A percentile compares a stretch with the other conserved stretches of the same genome.
Evolutionary conservation across 345 rosid species (phyloP).

Genomic region (Stellera chamaejasme): DNA sequence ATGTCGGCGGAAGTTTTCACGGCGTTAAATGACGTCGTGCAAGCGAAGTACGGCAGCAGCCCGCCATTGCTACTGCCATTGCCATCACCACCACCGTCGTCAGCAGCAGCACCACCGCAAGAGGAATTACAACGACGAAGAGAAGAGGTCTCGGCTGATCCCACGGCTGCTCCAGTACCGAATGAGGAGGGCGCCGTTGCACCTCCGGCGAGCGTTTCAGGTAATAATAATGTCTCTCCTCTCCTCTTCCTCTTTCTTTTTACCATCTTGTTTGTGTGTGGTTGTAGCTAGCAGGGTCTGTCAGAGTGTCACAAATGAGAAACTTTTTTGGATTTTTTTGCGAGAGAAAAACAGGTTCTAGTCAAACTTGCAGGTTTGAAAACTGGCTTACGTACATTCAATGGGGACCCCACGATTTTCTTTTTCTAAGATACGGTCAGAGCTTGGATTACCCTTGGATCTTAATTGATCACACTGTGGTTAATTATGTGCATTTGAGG

Average conservation of each 20-base stretch:
- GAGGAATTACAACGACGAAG: neutral
- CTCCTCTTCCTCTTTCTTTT: neutral
- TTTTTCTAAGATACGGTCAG: constrained; percentile 5
- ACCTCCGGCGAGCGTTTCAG: constrained; percentile 14
- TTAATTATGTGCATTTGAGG: too few relatives aligned
- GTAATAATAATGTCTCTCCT: constrained; percentile 8
- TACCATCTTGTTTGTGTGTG: neutral
- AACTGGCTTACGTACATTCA: constrained; percentile 20
- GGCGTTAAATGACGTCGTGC: constrained; percentile 25
- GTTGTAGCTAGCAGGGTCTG: constrained; percentile 15
- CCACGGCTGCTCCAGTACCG: neutral
- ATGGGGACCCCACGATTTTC: constrained; percentile 12
- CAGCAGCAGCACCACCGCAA: neutral
- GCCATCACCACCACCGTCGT: too few relatives aligned
- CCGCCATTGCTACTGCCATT: neutral
- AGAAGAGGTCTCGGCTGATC: neutral
- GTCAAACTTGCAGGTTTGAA: constrained; percentile 39
- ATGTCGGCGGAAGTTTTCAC: constrained; percentile 24
- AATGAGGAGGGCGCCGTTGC: neutral
- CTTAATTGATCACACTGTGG: neutral
- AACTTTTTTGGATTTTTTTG: constrained; percentile 8
- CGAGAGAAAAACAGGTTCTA: constrained; percentile 4
- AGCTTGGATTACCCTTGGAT: constrained; percentile 8
- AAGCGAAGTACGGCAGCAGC: constrained; percentile 14
- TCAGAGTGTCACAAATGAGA: constrained; percentile 29